A percentile compares a stretch with the other conserved stretches of the same genome.
Conservation (phyloP, 225 moss, liverwort and hornwort species). For the Polytrichum formosum region DNA sequence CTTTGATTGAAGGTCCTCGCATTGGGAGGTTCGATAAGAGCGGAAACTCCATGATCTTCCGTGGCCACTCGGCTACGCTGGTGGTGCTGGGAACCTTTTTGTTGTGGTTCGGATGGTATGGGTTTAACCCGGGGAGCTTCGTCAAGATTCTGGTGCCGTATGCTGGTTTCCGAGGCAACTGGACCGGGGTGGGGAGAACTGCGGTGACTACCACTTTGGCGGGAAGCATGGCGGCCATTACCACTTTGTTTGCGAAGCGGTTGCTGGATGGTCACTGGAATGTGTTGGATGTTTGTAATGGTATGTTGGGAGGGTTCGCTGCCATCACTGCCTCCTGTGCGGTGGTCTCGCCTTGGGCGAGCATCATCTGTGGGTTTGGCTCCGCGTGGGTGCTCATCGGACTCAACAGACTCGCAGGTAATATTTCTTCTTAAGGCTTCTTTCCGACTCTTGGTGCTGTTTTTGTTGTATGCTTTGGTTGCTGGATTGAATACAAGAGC, state of each 20-base stretch:
- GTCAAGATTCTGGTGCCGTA: constrained; percentile 32
- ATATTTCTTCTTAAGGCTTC: too few relatives aligned
- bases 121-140: constrained; percentile 87
- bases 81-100: constrained; percentile 84
- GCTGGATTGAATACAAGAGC: too few relatives aligned
- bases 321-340: constrained; percentile 80
- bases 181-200: constrained; percentile 79
- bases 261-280: constrained; percentile 74
- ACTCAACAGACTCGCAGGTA: constrained; percentile 52
- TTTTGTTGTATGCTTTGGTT: too few relatives aligned
- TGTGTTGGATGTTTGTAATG: constrained; percentile 86
- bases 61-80: constrained; percentile 75
- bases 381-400: constrained; percentile 66
- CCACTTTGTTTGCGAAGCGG: constrained; percentile 77
- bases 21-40: constrained; percentile 69
- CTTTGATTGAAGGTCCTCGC: constrained; percentile 66
- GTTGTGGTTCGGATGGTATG: constrained; percentile 98
- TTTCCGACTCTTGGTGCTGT: too few relatives aligned
- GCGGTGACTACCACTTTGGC: constrained; percentile 83
- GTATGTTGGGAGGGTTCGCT: constrained; percentile 80
- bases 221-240: constrained; percentile 67
- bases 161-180: constrained; percentile 45
- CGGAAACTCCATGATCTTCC: constrained; percentile 53
- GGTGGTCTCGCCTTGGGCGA: constrained; percentile 86
- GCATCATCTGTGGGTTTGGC: constrained; percentile 67